Conservation (phyloP, 2,329 filamentous ascomycete genomes). For the Epichloe baconii region DNA sequence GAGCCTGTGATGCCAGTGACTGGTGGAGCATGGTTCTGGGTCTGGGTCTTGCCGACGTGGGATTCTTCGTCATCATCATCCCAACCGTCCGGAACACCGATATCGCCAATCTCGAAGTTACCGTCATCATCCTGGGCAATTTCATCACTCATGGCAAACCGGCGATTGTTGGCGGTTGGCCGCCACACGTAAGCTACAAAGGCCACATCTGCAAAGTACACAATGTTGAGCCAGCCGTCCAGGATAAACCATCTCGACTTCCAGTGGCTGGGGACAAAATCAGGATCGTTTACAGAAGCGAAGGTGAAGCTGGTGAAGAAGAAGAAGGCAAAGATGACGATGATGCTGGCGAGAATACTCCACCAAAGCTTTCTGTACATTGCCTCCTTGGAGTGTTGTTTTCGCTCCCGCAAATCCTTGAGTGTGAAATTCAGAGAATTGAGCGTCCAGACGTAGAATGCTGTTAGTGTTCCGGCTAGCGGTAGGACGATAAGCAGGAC, state of each 20-base stretch:
- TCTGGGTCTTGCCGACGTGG: slow-evolving; percentile 27
- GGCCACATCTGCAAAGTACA: slow-evolving; percentile 86
- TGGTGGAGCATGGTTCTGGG: slow-evolving; percentile 11
- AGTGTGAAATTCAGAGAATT: slow-evolving; percentile 91
- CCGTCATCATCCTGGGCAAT: slow-evolving; percentile 97
- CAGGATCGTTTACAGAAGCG: slow-evolving; percentile 67
- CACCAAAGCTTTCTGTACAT: slow-evolving; percentile 99
- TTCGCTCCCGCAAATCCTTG: slow-evolving; percentile 88
- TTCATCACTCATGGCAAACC: slow-evolving; percentile 98
- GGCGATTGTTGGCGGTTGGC: slow-evolving; percentile 88
- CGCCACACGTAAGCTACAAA: slow-evolving; percentile 95
- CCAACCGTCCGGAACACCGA: slow-evolving; percentile 60
- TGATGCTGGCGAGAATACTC: slow-evolving; percentile 82
- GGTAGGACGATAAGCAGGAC: slow-evolving; percentile 89
- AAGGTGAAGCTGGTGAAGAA: slow-evolving; percentile 97
- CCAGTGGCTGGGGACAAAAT: slow-evolving; percentile 95
- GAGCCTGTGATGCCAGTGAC: slow-evolving; percentile 14
- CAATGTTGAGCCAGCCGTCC: slow-evolving; percentile 92
- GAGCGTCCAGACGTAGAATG: slow-evolving; percentile 97
- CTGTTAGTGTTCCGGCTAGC: slow-evolving; percentile 80
- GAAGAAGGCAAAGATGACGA: slow-evolving; percentile 96
- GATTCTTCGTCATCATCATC: slow-evolving; percentile 40
- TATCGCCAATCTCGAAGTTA: slow-evolving; percentile 83
- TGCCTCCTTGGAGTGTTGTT: slow-evolving; percentile 80
- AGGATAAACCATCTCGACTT: slow-evolving; percentile 95